phyloP scores from a whole-genome alignment of 345 rosid species.

The Jatropha curcas region DNA sequence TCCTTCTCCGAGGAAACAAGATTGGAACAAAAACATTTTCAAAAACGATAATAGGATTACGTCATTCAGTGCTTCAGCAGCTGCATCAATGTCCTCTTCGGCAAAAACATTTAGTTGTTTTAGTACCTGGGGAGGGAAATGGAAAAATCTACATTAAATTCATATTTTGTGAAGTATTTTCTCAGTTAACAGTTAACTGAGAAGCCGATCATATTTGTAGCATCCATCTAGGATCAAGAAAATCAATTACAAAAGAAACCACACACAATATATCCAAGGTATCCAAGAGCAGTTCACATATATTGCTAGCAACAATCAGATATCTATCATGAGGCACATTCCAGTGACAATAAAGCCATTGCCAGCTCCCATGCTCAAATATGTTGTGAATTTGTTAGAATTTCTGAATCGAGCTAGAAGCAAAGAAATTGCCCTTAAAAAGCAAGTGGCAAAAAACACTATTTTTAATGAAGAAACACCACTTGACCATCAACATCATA shows the following conservation, averaged over 20 bases:
- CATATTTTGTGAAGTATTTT: not conserved
- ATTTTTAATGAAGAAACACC: no score
- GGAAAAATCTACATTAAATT: slow-evolving; percentile 11
- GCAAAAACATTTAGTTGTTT: slow-evolving; percentile 75
- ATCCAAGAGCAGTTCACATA: slow-evolving; percentile 5
- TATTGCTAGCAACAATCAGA: not conserved
- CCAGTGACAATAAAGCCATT: not conserved
- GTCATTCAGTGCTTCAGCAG: slow-evolving; percentile 84
- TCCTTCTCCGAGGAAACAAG: not conserved
- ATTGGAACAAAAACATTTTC: no score
- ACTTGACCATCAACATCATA: not conserved
- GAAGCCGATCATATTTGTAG: not conserved
- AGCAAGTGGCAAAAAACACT: not conserved
- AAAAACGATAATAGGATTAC: slow-evolving; percentile 52
- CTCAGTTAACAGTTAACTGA: not conserved
- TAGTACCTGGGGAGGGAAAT: slow-evolving; percentile 49
- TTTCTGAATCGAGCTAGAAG: not conserved
- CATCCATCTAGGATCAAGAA: not conserved
- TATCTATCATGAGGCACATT: not conserved
- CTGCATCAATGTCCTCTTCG: slow-evolving; percentile 57
- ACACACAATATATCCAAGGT: not conserved
- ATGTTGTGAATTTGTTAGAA: not conserved
- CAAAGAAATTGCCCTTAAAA: not conserved
- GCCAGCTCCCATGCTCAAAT: not conserved
- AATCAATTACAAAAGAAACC: not conserved